phyloP scores from a whole-genome alignment of 192 early-diverging fungal species.

The Cetraspora pellucida region DNA sequence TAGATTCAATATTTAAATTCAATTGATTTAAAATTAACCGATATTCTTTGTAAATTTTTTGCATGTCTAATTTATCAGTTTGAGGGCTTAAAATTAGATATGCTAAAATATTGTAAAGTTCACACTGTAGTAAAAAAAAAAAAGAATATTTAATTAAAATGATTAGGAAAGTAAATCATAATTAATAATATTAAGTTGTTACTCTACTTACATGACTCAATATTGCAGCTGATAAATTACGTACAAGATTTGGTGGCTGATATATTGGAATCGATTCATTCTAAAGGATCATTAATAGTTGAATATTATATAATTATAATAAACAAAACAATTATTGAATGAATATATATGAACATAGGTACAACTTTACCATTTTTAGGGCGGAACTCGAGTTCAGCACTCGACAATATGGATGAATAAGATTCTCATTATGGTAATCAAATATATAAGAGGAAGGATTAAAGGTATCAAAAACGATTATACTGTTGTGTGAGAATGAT shows the following conservation, averaged over 20 bases:
- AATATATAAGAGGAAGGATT: not conserved
- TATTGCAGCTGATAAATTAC: conserved; percentile 11
- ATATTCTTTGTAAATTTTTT: too few species aligned
- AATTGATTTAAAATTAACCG: too few species aligned
- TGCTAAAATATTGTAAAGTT: too few species aligned
- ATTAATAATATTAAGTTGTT: not conserved
- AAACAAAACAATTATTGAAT: not conserved
- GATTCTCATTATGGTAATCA: not conserved
- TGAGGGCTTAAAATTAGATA: too few species aligned
- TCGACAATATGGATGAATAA: not conserved
- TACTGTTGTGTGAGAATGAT: not conserved
- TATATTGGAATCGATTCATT: not conserved
- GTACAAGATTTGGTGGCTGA: not conserved
- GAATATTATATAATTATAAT: not conserved
- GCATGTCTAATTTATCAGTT: too few species aligned
- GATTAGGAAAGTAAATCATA: not conserved
- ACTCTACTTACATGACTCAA: conserved; percentile 13
- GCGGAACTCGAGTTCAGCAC: not conserved
- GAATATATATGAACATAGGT: not conserved
- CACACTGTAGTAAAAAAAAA: not conserved
- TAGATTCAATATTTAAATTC: too few species aligned
- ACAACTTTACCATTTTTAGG: not conserved
- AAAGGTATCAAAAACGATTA: not conserved
- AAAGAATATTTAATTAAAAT: not conserved
- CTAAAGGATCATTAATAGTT: not conserved